These are phyloP conservation scores for Asparagopsis taxiformis DNA, from an alignment of 31 red algal genomes.

Conservation along the genomic window DNA sequence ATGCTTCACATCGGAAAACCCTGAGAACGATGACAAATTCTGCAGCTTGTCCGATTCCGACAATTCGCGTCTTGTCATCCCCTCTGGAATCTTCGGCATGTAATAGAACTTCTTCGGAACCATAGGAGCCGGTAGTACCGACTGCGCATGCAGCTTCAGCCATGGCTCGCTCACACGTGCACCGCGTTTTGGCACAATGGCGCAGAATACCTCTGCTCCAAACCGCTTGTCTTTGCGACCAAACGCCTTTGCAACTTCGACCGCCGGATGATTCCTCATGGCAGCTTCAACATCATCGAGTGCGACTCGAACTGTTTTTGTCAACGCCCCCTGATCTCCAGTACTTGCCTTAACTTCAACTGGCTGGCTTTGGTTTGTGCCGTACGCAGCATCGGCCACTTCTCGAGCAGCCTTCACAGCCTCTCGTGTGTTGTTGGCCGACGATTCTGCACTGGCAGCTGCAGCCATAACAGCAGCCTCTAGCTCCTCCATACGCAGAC, in stretches of 20 bases:
- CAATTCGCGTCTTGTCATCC: constrained; percentile 51
- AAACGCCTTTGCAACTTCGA: constrained; percentile 65
- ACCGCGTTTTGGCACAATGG: constrained; percentile 77
- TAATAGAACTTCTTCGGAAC: constrained; percentile 88
- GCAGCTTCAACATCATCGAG: constrained; percentile 83
- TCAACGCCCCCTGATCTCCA: constrained; percentile 66
- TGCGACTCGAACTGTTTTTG: constrained; percentile 66
- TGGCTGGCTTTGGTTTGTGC: constrained; percentile 62
- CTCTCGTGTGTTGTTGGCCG: constrained; percentile 59
- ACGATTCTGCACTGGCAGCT: constrained; percentile 65
- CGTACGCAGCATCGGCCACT: constrained; percentile 73
- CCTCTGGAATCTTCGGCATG: constrained; percentile 47
- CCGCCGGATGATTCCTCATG: constrained; percentile 69
- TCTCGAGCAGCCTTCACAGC: constrained; percentile 69
- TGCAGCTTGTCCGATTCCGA: constrained; percentile 57
- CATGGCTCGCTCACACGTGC: constrained; percentile 71
- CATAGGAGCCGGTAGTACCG: constrained; percentile 60
- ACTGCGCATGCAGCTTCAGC: constrained; percentile 77
- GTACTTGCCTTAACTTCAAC: constrained; percentile 71
- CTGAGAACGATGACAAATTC: constrained; percentile 65
- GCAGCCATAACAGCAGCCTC: constrained; percentile 79
- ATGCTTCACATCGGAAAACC: constrained; percentile 79
- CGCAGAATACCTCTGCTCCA: constrained; percentile 80
- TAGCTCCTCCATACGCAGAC: constrained; percentile 75
- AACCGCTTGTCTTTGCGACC: constrained; percentile 61